Conservation (phyloP, 2,329 filamentous ascomycete species). For the Talaromyces rugulosus region DNA sequence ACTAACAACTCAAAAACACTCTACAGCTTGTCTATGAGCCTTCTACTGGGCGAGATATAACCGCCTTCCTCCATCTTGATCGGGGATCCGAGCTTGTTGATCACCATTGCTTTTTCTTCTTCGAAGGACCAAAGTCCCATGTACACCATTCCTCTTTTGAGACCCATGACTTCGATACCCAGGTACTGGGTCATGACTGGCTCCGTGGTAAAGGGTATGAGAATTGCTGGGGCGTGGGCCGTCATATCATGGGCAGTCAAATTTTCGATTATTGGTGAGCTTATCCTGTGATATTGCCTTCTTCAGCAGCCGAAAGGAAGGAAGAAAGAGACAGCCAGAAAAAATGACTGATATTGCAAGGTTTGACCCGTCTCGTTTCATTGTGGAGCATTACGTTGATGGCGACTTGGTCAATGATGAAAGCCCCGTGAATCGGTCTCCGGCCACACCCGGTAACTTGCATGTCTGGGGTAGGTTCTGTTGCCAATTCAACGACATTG, state of each 20-base stretch:
- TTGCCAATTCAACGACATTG: too few species aligned
- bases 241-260: constrained; percentile 66
- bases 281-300: too few species aligned
- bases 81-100: constrained; percentile 47
- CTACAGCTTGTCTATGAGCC: constrained; percentile 11
- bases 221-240: constrained; percentile 65
- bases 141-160: constrained; percentile 68
- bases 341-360: background rate
- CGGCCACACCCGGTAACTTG: too few species aligned
- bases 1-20: too few species aligned
- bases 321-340: too few species aligned
- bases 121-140: constrained; percentile 33
- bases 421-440: too few species aligned
- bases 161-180: constrained; percentile 67
- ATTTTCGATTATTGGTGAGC: constrained; percentile 69
- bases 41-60: constrained; percentile 30
- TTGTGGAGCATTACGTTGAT: constrained; percentile 68
- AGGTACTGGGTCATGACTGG: constrained; percentile 67
- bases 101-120: constrained; percentile 55
- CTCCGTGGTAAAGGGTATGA: constrained; percentile 58
- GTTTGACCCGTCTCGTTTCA: constrained; percentile 55
- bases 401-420: constrained; percentile 50
- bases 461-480: too few species aligned
- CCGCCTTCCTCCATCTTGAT: constrained; percentile 54
- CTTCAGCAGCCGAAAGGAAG: too few species aligned